Percentiles rank a stretch among this genome's conserved stretches.
These are phyloP conservation scores for Liquidambar formosana DNA, from an alignment of 164 flowering plant species.

Conservation along the genomic window DNA sequence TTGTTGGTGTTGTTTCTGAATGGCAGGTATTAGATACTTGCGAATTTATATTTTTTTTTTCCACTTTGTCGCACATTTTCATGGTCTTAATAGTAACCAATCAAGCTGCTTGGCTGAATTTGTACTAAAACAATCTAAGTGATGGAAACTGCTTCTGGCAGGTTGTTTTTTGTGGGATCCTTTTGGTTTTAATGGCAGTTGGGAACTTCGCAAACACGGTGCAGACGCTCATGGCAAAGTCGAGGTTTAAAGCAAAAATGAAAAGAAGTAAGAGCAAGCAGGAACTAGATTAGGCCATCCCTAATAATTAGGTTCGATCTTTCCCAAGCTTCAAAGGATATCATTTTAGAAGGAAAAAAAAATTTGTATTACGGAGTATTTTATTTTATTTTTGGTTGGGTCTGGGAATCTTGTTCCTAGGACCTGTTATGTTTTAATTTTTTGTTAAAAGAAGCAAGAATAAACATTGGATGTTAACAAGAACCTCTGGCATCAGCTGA, in stretches of 20 bases:
- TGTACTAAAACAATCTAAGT: too few species aligned
- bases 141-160: constrained; percentile 30
- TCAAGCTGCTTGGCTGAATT: neutral
- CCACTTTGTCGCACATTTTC: neutral
- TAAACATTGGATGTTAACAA: too few species aligned
- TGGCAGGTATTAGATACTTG: constrained; percentile 72
- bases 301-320: constrained; percentile 8
- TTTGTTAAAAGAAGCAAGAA: too few species aligned
- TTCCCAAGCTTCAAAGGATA: constrained; percentile 4
- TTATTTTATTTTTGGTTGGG: too few species aligned
- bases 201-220: constrained; percentile 90
- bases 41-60: neutral
- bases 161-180: constrained; percentile 80
- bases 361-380: too few species aligned
- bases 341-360: too few species aligned
- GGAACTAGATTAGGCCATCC: constrained; percentile 38
- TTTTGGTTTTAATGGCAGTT: constrained; percentile 85
- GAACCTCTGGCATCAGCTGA: too few species aligned
- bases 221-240: constrained; percentile 76
- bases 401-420: too few species aligned
- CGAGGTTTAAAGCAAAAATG: constrained; percentile 90
- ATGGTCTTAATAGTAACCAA: neutral
- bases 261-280: constrained; percentile 81
- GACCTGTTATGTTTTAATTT: too few species aligned
- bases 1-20: constrained; percentile 69